These are phyloP conservation scores for Saitoella complicata DNA, from an alignment of 805 yeast species.

Conservation along the genomic window DNA sequence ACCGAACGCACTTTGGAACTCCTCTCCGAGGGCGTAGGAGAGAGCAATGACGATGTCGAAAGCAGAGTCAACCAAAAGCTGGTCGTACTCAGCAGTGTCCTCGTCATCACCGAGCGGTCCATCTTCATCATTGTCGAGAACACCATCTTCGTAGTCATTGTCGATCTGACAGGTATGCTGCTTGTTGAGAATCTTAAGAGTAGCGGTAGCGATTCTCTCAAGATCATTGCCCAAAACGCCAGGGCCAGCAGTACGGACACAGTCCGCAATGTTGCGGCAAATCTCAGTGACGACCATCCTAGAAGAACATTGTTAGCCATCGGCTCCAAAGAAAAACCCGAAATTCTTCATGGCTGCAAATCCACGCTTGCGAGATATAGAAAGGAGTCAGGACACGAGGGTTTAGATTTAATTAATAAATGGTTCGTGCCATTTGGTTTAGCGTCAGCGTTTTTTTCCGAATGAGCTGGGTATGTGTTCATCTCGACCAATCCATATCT, in stretches of 20 bases:
- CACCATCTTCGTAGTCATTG: background rate
- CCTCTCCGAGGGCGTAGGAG: constrained; percentile 60
- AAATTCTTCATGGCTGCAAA: too few species aligned
- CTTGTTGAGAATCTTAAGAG: constrained; percentile 60
- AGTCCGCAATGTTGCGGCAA: constrained; percentile 56
- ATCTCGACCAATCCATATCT: too few species aligned
- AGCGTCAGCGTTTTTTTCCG: too few species aligned
- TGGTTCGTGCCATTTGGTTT: too few species aligned
- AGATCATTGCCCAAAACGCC: constrained; percentile 42
- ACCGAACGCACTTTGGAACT: constrained; percentile 56
- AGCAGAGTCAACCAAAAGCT: constrained; percentile 67
- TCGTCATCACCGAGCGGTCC: constrained; percentile 40
- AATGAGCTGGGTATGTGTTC: too few species aligned
- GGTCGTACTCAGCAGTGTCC: constrained; percentile 27
- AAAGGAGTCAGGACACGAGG: too few species aligned
- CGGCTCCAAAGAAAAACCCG: too few species aligned
- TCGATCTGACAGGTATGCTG: constrained; percentile 72
- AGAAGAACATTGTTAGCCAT: background rate
- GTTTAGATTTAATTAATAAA: too few species aligned
- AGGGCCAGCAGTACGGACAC: constrained; percentile 56
- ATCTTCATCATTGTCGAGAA: constrained; percentile 26
- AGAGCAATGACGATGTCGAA: constrained; percentile 70
- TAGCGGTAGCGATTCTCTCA: constrained; percentile 52
- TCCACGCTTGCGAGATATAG: too few species aligned
- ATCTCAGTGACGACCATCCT: constrained; percentile 43